Base-by-base conservation (phyloP, 371 early-diverging fungal species). In the Mycotypha africana region DNA sequence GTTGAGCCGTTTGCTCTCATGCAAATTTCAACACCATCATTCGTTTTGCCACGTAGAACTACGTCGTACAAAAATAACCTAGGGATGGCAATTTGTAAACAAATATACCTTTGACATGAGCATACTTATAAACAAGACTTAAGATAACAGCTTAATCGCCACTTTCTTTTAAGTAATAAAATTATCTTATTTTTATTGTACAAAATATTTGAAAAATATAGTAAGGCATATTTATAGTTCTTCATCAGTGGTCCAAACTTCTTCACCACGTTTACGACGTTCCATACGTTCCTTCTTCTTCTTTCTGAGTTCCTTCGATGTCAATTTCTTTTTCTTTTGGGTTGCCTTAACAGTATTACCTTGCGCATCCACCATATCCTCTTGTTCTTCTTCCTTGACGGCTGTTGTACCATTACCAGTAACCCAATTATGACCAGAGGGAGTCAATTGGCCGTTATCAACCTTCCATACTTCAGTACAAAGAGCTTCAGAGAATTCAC, bases 381-480 rank as follows among this genome's bases (percentile, higher is more conserved):
- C 72, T 7, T 35, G 51, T 25, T 67, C 68, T 41, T 65, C 51
- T 54, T 70, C 70, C 16, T 53, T 58, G 25, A 67, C 56, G 20
- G 20, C 55, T 23, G 67, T 65, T 21, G 57, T 38, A 55, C 61
- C 72, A 40, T 72, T 65, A 48, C 72, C 72, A 31, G 59, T 44
- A 42, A 72, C 72, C 72, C 72, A 72, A 59, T 72, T 72, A 48
- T 72, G 72, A 45, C 72, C 72, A 30, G 72, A 72, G 36, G 72
- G 54, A 51, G 60, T 51, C 33, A 79, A 61, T 25, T 59, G 51
- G 56, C 89, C 88, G 19, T 67, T 72, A 30, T 90, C 86, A 45
- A 90, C 83, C 55, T 79, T 74, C 80, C 82, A 87, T 26, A 81
- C 78, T 70, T 85, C 85, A 24, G 65, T 73, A 65, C 85, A 86